A percentile compares a stretch with the other conserved stretches of the same genome.
These are phyloP conservation scores for Coniochaeta prunicola DNA, from an alignment of 2,329 filamentous ascomycete species.

Conservation along the genomic window DNA sequence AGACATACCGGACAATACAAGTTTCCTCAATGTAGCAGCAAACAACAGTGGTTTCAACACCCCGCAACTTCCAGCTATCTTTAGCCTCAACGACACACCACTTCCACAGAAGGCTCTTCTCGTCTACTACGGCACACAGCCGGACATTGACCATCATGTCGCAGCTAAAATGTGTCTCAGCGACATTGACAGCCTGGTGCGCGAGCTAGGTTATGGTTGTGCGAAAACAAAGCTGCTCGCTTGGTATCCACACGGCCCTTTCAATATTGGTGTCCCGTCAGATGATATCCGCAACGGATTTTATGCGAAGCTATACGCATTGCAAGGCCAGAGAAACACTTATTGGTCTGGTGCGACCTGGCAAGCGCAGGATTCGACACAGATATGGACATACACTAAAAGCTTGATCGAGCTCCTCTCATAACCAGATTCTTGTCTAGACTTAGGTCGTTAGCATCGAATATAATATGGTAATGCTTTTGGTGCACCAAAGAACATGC, in stretches of 20 bases:
- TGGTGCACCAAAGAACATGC: not conserved
- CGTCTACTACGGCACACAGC: slow-evolving; percentile 1
- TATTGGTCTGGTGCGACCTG: slow-evolving; percentile 2
- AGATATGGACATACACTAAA: slow-evolving; percentile 1
- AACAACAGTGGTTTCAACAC: slow-evolving; percentile 3
- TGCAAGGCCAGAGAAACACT: slow-evolving; percentile 1
- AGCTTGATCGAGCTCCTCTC: not conserved
- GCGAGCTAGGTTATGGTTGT: not conserved
- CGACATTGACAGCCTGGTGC: slow-evolving; percentile 1
- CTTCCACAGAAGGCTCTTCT: not conserved
- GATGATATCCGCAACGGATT: not conserved
- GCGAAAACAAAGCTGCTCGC: not conserved
- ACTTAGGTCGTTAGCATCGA: not conserved
- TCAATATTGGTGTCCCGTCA: not conserved
- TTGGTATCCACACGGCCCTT: slow-evolving; percentile 1
- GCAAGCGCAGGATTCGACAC: slow-evolving; percentile 1
- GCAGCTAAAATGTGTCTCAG: not conserved
- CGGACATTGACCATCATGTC: not conserved
- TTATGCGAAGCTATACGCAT: not conserved
- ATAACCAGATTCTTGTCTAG: not conserved
- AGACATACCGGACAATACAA: slow-evolving; percentile 13
- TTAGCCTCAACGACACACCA: not conserved
- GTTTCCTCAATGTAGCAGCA: slow-evolving; percentile 13
- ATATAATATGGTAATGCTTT: not conserved
- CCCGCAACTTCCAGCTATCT: not conserved